phyloP scores from a whole-genome alignment of 2,329 filamentous ascomycete genomes.

The Sporothrix pseudoabietina region DNA sequence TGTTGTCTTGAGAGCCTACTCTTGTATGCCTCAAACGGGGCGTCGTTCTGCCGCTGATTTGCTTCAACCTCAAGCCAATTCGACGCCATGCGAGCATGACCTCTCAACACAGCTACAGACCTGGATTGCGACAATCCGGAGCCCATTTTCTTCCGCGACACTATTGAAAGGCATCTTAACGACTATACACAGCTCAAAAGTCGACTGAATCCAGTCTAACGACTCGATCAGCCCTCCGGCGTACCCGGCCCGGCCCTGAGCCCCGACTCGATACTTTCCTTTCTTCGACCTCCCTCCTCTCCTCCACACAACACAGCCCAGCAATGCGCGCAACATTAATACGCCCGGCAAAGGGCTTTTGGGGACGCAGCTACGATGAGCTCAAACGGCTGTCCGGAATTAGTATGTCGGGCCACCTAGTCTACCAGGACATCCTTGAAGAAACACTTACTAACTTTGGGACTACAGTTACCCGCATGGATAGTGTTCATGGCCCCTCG shows the following conservation, averaged over 20 bases:
- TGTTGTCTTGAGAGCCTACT: not conserved
- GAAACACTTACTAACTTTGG: not conserved
- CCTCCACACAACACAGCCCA: conserved; percentile 32
- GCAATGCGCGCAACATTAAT: conserved; percentile 55
- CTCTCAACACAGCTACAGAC: not conserved
- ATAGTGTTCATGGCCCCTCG: conserved; percentile 66
- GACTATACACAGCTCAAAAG: no score
- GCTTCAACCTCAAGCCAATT: conserved; percentile 5
- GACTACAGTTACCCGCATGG: conserved; percentile 63
- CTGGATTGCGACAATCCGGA: not conserved
- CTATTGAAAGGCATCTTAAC: no score
- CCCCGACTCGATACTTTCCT: not conserved
- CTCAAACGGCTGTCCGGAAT: conserved; percentile 59
- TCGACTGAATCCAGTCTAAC: not conserved
- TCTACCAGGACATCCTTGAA: not conserved
- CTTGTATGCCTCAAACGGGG: conserved; percentile 17
- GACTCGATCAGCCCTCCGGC: not conserved
- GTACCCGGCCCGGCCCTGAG: not conserved
- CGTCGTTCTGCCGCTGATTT: not conserved
- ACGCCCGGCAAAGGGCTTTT: conserved; percentile 56
- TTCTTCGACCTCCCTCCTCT: not conserved
- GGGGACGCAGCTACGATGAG: conserved; percentile 61
- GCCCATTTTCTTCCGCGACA: not conserved
- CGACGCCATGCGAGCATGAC: not conserved
- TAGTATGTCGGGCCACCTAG: conserved; percentile 45